Evolutionary conservation across 2,329 filamentous ascomycete species (phyloP), one percentile per base, ranked within the genome.

Genomic region (Macroventuria anomochaeta): DNA sequence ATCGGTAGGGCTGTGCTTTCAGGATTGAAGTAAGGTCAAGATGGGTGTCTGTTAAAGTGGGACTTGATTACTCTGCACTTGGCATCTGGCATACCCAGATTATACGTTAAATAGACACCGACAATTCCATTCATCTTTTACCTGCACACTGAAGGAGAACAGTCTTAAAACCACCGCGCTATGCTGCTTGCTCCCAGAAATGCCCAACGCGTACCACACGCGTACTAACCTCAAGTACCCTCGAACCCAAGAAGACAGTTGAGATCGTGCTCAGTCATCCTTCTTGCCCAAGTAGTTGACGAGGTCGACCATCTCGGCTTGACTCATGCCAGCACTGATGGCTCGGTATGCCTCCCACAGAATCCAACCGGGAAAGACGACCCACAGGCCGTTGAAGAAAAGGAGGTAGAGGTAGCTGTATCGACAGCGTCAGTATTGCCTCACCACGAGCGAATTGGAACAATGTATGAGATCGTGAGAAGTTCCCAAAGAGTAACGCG

Each of bases 351-450:
- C 78, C 67, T 83, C 80, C 61, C 73, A 81, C 50, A 86, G 62
- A 33, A 85, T 79, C 82, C 83, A 86, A 17, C 81, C 55, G 1
- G 84, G 84, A 53, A 86, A 77, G 57, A 79, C 79, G 13, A 87
- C 84, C 84, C 85, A 87, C 3, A 88, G 72, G 15, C 77, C 81
- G 64, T 88, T 88, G 74, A 88, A 88, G 71, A 87, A 86, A 54
- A 82, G 71, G 58, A 88, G 71, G 62, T 88, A 88, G 10, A 88
- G 71, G 83, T 84, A 87, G 17, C 75, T 77, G 38, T 26, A 33
- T 32, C 4, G 7, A 13, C 1, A 21, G n/a, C 3, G 28, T 53
- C 13, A 53, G 51, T 18, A 13, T 41, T 40, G 37, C 48, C 29
- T 11, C 2, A 3, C 5, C 2, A 11, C 3, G 7, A 51, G 1